Evolutionary conservation across 257 asterid genomes (phyloP).

Genomic region (Solanum okadae): DNA sequence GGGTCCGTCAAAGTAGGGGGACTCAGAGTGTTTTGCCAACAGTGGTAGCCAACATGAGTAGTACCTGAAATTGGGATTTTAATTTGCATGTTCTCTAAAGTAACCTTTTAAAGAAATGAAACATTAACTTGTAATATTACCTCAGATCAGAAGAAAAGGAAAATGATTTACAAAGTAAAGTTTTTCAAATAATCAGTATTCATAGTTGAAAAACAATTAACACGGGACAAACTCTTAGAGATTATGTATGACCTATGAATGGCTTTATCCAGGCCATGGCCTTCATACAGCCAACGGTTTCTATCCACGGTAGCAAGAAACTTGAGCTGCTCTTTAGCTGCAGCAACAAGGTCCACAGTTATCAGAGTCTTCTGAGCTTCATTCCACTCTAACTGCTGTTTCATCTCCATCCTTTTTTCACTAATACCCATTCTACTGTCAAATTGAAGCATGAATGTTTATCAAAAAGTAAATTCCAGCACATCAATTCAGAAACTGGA

Average conservation of each 20-base stretch:
- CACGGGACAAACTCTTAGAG: not conserved
- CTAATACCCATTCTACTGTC: not conserved
- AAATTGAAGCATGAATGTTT: not conserved
- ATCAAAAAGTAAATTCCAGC: not conserved
- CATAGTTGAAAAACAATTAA: not conserved
- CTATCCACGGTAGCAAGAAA: slow-evolving; percentile 81
- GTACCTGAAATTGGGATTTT: slow-evolving; percentile 41
- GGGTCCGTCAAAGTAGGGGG: slow-evolving; percentile 54
- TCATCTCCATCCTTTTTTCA: slow-evolving; percentile 32
- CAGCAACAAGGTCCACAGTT: slow-evolving; percentile 65
- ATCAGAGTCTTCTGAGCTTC: slow-evolving; percentile 63
- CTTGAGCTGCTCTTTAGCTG: slow-evolving; percentile 63
- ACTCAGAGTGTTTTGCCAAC: slow-evolving; percentile 76
- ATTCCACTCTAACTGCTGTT: slow-evolving; percentile 75
- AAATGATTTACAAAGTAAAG: not conserved
- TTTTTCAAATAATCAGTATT: not conserved
- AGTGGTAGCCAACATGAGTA: slow-evolving; percentile 88
- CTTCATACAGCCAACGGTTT: slow-evolving; percentile 83
- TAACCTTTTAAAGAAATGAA: not conserved
- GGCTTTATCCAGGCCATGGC: slow-evolving; percentile 57
- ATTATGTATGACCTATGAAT: slow-evolving; percentile 47
- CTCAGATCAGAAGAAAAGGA: not conserved
- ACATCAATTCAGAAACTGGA: not conserved
- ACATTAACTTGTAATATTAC: not conserved
- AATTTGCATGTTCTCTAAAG: not conserved